These are phyloP conservation scores for Starmera quercuum DNA, from an alignment of 805 yeast genomes.

Conservation along the genomic window DNA sequence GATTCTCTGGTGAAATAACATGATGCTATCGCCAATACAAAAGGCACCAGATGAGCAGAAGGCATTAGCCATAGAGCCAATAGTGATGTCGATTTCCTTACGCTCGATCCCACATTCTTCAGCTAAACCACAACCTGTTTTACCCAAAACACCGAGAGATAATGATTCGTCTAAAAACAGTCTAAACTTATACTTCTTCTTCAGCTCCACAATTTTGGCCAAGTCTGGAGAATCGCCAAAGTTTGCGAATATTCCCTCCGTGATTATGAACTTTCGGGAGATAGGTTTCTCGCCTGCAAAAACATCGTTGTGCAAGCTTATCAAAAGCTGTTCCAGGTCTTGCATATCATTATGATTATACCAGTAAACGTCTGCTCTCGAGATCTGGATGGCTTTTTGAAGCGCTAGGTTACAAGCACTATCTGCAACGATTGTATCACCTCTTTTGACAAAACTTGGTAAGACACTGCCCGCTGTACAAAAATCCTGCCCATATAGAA, in stretches of 20 bases:
- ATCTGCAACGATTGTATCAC: slow-evolving; percentile 88
- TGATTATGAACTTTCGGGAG: slow-evolving; percentile 84
- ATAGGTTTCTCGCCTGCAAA: slow-evolving; percentile 49
- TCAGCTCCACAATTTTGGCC: slow-evolving; percentile 60
- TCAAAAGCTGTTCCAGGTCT: slow-evolving; percentile 64
- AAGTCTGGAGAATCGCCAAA: slow-evolving; percentile 76
- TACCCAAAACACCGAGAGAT: slow-evolving; percentile 82
- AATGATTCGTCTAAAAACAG: slow-evolving; percentile 81
- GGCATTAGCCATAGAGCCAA: slow-evolving; percentile 78
- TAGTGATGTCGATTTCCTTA: slow-evolving; percentile 63
- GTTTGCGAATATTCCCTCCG: slow-evolving; percentile 83
- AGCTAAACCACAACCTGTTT: slow-evolving; percentile 76
- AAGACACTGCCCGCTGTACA: slow-evolving; percentile 80
- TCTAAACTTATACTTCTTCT: slow-evolving; percentile 76
- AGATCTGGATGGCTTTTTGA: slow-evolving; percentile 82
- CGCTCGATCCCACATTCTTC: slow-evolving; percentile 70
- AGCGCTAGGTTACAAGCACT: slow-evolving; percentile 64
- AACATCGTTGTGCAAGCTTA: slow-evolving; percentile 27
- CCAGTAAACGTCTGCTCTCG: slow-evolving; percentile 70
- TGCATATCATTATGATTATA: slow-evolving; percentile 85
- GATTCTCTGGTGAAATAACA: slow-evolving; percentile 89
- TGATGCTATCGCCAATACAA: slow-evolving; percentile 76
- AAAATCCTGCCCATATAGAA: slow-evolving; percentile 90
- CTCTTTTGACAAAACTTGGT: slow-evolving; percentile 92
- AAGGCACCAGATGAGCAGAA: slow-evolving; percentile 89